Base-by-base conservation (phyloP, 108 stramenopile genomes). In the Skeletonema menzelii region DNA sequence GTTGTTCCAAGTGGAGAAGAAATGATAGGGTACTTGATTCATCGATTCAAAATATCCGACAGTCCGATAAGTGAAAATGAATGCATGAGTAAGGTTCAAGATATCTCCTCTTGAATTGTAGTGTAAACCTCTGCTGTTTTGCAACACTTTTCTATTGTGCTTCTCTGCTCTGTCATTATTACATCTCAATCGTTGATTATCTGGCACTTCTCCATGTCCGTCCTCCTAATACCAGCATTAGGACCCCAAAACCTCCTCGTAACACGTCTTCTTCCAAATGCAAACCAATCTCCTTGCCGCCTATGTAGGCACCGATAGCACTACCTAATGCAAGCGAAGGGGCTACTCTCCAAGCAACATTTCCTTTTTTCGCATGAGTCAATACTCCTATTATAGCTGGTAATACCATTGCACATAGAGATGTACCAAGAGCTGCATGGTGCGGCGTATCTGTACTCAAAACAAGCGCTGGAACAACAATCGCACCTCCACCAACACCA, bases 401-500 rank as follows among this genome's bases (percentile, higher is more conserved):
- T 27, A 91, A 60, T 0, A 80, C 77, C 96, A 96, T 95, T 44
- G 94, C 94, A 32, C 88, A 85, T 13, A 96, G 71, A 10, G 88
- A 90, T 1, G 95, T 95, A 24, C 95, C 97, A 17, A 97, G 67
- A 0, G 95, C 97, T 75, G 89, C 78, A 64, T 97, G 91, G 56
- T 97, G 94, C 12, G 85, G 70, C 75, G 91, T 86, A 60, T 92
- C 90, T 8, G 93, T 94, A 40, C 69, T 56, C 0, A 95, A 46
- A 5, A 91, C 84, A 10, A 97, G 75, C 0, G 93, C 79, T 55
- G 97, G 95, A 24, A 97, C 95, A 27, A 96, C 94, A 57, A 97
- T 73, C 2, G 92, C 85, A 0, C 95, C 97, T 4, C 97, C 97
- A 8, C 97, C 97, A 24, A 97, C 95, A 11, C 97, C 97, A 71